phyloP scores from a whole-genome alignment of 768 basidiomycete genomes.

The Mycena pura region DNA sequence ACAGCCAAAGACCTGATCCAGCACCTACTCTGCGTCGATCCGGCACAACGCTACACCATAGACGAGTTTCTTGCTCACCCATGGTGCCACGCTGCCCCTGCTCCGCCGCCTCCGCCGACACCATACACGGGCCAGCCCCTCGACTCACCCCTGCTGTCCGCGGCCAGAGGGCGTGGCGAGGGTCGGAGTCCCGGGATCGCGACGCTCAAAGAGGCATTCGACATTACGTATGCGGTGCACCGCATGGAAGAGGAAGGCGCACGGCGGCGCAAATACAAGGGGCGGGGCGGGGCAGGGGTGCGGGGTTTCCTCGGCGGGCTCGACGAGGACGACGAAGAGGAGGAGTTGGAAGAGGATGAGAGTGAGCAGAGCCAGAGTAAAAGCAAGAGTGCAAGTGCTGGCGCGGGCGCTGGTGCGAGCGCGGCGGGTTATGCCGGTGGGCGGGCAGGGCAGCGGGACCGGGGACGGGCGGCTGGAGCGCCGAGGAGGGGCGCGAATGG shows the following conservation, averaged over 20 bases:
- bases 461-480: conserved; percentile 14
- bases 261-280: conserved; percentile 80
- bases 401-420: conserved; percentile 20
- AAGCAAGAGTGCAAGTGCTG: too few species aligned
- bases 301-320: conserved; percentile 83
- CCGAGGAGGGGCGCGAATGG: conserved; percentile 27
- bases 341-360: conserved; percentile 54
- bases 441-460: conserved; percentile 38
- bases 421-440: conserved; percentile 35
- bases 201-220: conserved; percentile 96
- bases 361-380: conserved; percentile 52
- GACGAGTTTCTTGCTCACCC: conserved; percentile 97
- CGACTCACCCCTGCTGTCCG: conserved; percentile 90
- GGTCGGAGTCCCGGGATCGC: conserved; percentile 92
- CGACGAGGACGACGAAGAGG: conserved; percentile 92
- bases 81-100: conserved; percentile 83
- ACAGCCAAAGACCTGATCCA: conserved; percentile 94
- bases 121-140: conserved; percentile 62
- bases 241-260: conserved; percentile 99
- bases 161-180: conserved; percentile 74
- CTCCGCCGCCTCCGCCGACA: conserved; percentile 69
- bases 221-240: conserved; percentile 98
- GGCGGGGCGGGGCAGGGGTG: conserved; percentile 76
- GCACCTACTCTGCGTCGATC: conserved; percentile 94
- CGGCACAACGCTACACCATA: conserved; percentile 94